Evolutionary conservation across 257 asterid species (phyloP).

Genomic region (Voacanga thouarsii): DNA sequence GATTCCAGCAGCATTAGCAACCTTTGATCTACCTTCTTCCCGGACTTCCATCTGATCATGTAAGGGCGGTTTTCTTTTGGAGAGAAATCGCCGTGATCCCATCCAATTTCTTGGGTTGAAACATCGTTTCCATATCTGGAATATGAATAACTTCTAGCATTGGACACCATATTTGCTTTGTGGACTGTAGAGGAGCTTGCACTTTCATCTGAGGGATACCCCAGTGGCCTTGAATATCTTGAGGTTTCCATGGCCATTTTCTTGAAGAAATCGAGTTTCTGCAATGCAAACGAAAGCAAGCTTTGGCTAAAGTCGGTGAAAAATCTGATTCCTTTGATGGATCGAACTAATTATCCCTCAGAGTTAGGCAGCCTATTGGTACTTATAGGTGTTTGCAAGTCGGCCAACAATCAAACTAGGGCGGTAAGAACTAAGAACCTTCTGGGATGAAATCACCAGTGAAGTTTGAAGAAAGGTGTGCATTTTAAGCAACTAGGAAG

Average conservation of each 20-base stretch:
- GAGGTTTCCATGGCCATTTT: background rate
- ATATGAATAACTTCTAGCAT: conserved; percentile 2
- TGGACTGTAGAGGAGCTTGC: background rate
- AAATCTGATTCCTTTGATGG: background rate
- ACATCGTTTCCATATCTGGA: conserved; percentile 1
- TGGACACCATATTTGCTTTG: background rate
- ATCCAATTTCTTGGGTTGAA: background rate
- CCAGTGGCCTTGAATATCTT: background rate
- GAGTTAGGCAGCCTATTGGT: background rate
- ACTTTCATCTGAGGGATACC: background rate
- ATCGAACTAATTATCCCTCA: background rate
- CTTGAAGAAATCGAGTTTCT: background rate
- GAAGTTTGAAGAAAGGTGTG: background rate
- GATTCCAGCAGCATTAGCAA: conserved; percentile 35
- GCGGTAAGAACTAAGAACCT: background rate
- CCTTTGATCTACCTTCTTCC: conserved; percentile 42
- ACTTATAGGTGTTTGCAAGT: background rate
- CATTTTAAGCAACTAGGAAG: too few relatives aligned
- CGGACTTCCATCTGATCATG: conserved; percentile 53
- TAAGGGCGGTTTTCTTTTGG: conserved; percentile 13
- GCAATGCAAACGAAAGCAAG: too few relatives aligned
- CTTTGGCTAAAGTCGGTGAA: too few relatives aligned
- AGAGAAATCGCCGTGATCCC: background rate
- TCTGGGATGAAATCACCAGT: background rate
- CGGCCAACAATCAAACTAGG: background rate